A percentile compares a stretch with the other conserved stretches of the same genome.
Conservation (phyloP, 345 rosid genomes). For the Bruguiera gymnorhiza region DNA sequence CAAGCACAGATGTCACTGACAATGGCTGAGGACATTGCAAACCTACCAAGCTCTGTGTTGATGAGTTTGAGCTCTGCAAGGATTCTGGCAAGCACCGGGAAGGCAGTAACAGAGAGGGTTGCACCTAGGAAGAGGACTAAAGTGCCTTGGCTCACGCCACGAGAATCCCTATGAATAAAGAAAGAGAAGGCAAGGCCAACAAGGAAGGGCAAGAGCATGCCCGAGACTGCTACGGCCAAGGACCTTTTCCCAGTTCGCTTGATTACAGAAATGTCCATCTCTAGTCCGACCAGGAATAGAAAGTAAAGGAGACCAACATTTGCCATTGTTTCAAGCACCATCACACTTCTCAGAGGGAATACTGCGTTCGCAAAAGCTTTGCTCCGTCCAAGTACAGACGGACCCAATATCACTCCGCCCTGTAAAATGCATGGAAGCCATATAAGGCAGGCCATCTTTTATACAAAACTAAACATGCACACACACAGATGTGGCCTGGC, state of each 20-base stretch:
- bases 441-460: not conserved
- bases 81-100: constrained; percentile 85
- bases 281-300: constrained; percentile 85
- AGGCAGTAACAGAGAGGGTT: constrained; percentile 87
- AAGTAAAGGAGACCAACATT: constrained; percentile 86
- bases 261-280: constrained; percentile 81
- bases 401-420: constrained; percentile 88
- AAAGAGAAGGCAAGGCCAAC: constrained; percentile 55
- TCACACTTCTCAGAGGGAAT: constrained; percentile 79
- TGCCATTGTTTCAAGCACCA: constrained; percentile 98
- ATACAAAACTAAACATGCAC: too few relatives aligned
- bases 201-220: constrained; percentile 80
- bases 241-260: constrained; percentile 64
- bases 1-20: constrained; percentile 89
- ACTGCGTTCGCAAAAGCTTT: constrained; percentile 34
- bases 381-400: constrained; percentile 67
- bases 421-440: constrained; percentile 19
- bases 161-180: constrained; percentile 24
- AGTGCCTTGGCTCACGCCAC: constrained; percentile 39
- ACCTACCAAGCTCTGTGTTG: constrained; percentile 75
- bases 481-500: too few relatives aligned
- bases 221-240: constrained; percentile 55
- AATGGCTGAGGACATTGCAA: constrained; percentile 90
- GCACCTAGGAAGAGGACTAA: constrained; percentile 77
- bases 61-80: constrained; percentile 89